Base-by-base conservation (phyloP, 768 basidiomycete species). In the Amanita brunnescens region DNA sequence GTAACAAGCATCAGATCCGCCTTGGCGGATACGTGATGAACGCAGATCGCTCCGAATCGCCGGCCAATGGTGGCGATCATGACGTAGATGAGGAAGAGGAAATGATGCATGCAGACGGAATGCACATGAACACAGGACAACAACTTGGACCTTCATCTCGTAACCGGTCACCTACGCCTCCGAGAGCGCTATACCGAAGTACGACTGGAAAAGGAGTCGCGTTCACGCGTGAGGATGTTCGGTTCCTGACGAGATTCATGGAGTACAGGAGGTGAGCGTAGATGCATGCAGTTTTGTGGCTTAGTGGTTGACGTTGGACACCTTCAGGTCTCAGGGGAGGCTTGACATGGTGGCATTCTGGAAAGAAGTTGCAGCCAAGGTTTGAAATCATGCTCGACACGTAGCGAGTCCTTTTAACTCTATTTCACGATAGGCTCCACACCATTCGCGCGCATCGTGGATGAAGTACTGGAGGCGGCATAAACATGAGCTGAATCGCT, bases 391-490 rank as follows among this genome's bases (percentile, higher is more conserved):
- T 14, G n/a, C 20, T 16, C 32, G 47, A 35, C 24, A 18, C 56
- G 14, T 24, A 13, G 6, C 45, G 35, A 14, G 7, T 35, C 14
- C 21, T 23, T 23, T 30, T 34, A 16, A 47, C 32, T 20, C 3
- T 20, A 18, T 23, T 1, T 32, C 51, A 14, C 35, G 18, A 18
- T 59, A 88, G 85, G 89, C 89, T 0, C 90, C 90, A 0, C 90
- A 92, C 65, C 90, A 92, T 61, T 91, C 90, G 21, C 82, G 88
- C 33, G 90, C 90, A 42, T 92, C 90, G 5, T 92, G 90, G 90
- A 90, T 92, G 87, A 92, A 92, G 66, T 92, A 83, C 65, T 92
- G 88, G 80, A 77, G 90, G 13, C 73, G 90, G 50, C 90, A 92
- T 63, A 89, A 88, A 57, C 90, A 92, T 58, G 90, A 92, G 58